Base-by-base conservation (phyloP, 164 flowering plant genomes). In the Tetrastigma voinierianum region DNA sequence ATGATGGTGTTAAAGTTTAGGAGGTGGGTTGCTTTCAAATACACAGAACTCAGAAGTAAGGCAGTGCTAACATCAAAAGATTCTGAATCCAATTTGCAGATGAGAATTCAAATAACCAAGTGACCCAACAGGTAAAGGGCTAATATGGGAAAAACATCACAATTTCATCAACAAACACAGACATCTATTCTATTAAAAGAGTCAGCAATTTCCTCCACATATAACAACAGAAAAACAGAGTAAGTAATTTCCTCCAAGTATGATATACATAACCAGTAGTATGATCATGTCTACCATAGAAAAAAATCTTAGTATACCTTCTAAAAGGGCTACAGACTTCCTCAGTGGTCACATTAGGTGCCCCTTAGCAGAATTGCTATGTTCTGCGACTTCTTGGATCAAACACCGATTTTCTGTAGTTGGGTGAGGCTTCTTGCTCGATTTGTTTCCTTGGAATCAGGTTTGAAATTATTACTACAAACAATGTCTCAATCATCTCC, bases 331-430 rank as follows among this genome's bases (percentile, higher is more conserved):
- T 66, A 74, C 96, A 88, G 45, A 93, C 98, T 87, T 93, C 98
- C 59, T 91, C 97, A 49, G 74, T 77, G 5, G 97, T 88, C 75
- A 94, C 94, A 77, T 89, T 90, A 51, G 91, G 83, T 10, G 98
- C 98, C 78, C n/a, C 91, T 79, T 64, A 94, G 71, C 71, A 81
- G 67, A 60, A 94, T 90, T 17, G 97, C 90, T 69, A 94, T 88
- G 71, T 91, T 91, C 69, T 91, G 98, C 1, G 98, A 84, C 78
- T 90, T 94, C 70, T 90, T 94, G 91, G 95, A 80, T 94, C 97
- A 57, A 94, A 89, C 11, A 91, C 89, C 83, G 75, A 46, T 88
- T 87, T 74, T 89, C 98, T 75, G n/a, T 79, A 87, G 47, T 80
- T 82, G 9, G 84, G 79, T 10, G 76, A 65, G n/a, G 88, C n/a